Base-by-base conservation (phyloP, 805 yeast genomes). In the Candida chilensis region DNA sequence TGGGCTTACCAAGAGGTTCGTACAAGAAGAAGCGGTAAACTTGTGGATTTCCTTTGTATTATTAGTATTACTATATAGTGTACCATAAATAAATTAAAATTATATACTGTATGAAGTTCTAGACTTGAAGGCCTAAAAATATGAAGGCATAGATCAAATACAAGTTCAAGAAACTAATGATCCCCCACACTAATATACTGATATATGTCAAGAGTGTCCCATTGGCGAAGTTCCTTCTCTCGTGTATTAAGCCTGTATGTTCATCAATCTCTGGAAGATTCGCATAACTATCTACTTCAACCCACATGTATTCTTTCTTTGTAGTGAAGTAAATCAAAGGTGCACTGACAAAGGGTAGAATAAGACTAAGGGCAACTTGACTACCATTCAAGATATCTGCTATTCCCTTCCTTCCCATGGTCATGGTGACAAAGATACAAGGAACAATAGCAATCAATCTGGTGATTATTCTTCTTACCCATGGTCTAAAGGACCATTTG, bases 261-360 rank as follows among this genome's bases (percentile, higher is more conserved):
- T 8, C 18, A 17, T 13, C n/a, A 17, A 13, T 26, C 7, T 26
- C n/a, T n/a, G n/a, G n/a, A n/a, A n/a, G 7, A 6, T 8, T 6
- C 6, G 12, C 28, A 17, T 17, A 16, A 15, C 16, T n/a, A 10
- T 8, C 28, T 10, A 52, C 52, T 26, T 54, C 46, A 11, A 61
- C 67, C 2, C 63, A 57, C 62, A 63, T 58, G 37, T 44, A 58
- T 37, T 58, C 49, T 29, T 53, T 54, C 15, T 48, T 48, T 30
- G 59, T 51, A 16, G 69, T 63, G 37, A 63, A 63, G 50, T 57
- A 63, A 29, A 63, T 63, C 38, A 63, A 54, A 7, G 69, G 69
- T 8, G 67, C 69, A 33, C 63, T 55, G 2, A 60, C 66, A 12
- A 60, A 44, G 0, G 69, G 69, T 16, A 63, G 48, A 20, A 63